These are phyloP conservation scores for Aechmea fasciata DNA, from an alignment of 176 grass and related monocot genomes.

Conservation along the genomic window DNA sequence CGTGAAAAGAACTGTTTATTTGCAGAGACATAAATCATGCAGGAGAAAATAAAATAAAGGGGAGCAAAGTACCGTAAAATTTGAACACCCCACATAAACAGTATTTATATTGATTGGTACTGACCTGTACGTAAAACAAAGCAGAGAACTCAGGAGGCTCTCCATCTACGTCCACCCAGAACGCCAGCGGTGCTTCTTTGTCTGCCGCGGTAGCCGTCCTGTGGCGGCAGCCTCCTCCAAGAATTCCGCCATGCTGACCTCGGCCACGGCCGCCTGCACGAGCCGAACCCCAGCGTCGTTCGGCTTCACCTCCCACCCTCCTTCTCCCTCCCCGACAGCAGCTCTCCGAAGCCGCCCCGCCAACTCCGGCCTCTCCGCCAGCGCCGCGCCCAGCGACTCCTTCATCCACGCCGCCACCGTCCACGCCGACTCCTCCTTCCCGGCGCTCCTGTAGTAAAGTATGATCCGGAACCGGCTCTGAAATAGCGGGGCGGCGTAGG, in stretches of 20 bases:
- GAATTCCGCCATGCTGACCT: slow-evolving; percentile 53
- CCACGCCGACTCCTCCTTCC: slow-evolving; percentile 27
- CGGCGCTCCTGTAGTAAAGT: slow-evolving; percentile 46
- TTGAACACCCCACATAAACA: too few species aligned
- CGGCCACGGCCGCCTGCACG: slow-evolving; percentile 49
- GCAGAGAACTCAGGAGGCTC: slow-evolving; percentile 51
- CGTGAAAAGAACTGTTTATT: too few species aligned
- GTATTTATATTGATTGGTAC: too few species aligned
- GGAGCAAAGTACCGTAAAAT: too few species aligned
- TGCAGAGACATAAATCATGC: too few species aligned
- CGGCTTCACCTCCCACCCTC: slow-evolving; percentile 73
- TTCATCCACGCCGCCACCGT: slow-evolving; percentile 43
- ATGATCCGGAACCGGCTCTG: slow-evolving; percentile 46
- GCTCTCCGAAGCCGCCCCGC: slow-evolving; percentile 52
- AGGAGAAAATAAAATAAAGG: too few species aligned
- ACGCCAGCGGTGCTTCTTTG: slow-evolving; percentile 25
- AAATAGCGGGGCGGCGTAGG: slow-evolving; percentile 20
- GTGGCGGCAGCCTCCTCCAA: slow-evolving; percentile 18
- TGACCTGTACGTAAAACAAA: slow-evolving; percentile 57
- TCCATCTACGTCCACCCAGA: slow-evolving; percentile 38
- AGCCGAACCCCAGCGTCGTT: slow-evolving; percentile 62
- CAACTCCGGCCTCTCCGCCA: slow-evolving; percentile 54
- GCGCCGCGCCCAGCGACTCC: slow-evolving; percentile 47
- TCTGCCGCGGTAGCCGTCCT: slow-evolving; percentile 11
- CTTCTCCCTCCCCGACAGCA: slow-evolving; percentile 16